Conservation (phyloP, 257 asterid genomes). For the Apocynum venetum region DNA sequence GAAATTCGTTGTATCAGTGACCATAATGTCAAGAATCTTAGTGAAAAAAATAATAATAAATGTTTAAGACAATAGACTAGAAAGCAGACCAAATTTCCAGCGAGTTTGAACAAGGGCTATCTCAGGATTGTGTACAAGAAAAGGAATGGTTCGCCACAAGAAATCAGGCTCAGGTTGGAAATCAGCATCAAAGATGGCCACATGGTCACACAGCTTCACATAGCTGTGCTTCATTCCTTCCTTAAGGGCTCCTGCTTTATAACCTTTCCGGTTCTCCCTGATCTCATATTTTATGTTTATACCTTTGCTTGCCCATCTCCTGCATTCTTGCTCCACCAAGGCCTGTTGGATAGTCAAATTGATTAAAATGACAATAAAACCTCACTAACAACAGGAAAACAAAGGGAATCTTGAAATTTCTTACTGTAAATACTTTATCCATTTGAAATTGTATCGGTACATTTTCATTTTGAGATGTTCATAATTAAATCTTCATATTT, state of each 20-base stretch:
- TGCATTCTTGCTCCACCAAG: constrained; percentile 34
- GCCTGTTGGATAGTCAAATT: constrained; percentile 11
- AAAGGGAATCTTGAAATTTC: not conserved
- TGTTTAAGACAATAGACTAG: no score
- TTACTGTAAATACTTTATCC: no score
- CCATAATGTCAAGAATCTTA: not conserved
- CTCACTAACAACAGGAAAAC: not conserved
- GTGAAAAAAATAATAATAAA: not conserved
- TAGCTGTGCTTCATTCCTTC: constrained; percentile 36
- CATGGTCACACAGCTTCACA: constrained; percentile 32
- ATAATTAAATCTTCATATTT: no score
- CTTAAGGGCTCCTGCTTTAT: constrained; percentile 43
- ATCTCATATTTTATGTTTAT: constrained; percentile 32
- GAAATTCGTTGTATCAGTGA: not conserved
- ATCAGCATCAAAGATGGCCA: constrained; percentile 39
- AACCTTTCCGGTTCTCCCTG: constrained; percentile 36
- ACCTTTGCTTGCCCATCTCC: constrained; percentile 37
- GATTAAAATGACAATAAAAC: not conserved
- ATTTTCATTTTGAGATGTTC: no score
- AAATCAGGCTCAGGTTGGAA: constrained; percentile 35
- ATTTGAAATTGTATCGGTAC: no score
- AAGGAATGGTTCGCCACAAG: constrained; percentile 30
- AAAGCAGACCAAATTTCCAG: constrained; percentile 36
- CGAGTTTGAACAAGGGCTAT: constrained; percentile 42
- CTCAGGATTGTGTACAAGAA: constrained; percentile 34